Conservation (phyloP, 495 filamentous ascomycete species). For the Neurospora intermedia region DNA sequence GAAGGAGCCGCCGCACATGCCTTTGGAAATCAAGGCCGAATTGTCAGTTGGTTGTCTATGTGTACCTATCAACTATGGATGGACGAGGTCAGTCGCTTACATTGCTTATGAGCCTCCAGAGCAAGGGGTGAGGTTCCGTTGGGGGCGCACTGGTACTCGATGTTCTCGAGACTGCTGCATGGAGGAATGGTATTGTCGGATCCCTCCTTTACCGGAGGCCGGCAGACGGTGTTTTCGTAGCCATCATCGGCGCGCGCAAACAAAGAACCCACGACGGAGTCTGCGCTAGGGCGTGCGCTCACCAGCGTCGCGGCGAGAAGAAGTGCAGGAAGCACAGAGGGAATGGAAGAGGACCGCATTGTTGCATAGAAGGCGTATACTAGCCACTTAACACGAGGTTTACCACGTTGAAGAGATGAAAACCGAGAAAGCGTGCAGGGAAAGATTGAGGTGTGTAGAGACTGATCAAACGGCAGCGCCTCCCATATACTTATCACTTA, state of each 20-base stretch:
- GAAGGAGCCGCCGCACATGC: conserved; percentile 30
- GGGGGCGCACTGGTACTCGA: conserved; percentile 19
- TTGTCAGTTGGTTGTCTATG: neutral
- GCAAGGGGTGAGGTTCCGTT: conserved; percentile 18
- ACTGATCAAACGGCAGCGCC: neutral
- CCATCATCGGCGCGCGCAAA: neutral
- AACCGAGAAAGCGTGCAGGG: neutral
- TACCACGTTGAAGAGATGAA: neutral
- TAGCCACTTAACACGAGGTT: neutral
- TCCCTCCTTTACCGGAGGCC: conserved; percentile 11
- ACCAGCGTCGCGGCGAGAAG: neutral
- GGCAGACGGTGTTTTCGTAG: conserved; percentile 23
- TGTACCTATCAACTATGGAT: no score
- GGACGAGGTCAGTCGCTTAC: conserved; percentile 1
- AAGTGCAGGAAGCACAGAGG: neutral
- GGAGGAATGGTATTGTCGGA: conserved; percentile 20
- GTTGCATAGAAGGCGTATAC: neutral
- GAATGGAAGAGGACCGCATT: neutral
- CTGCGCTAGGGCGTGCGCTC: neutral
- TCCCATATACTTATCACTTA: neutral
- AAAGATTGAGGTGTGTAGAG: neutral
- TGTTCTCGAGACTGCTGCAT: conserved; percentile 19
- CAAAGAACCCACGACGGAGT: neutral
- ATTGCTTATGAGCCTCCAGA: conserved; percentile 28
- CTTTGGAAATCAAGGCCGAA: neutral